phyloP scores from a whole-genome alignment of 2,329 filamentous ascomycete species.

The Ophiocordyceps camponoti-leonardi region DNA sequence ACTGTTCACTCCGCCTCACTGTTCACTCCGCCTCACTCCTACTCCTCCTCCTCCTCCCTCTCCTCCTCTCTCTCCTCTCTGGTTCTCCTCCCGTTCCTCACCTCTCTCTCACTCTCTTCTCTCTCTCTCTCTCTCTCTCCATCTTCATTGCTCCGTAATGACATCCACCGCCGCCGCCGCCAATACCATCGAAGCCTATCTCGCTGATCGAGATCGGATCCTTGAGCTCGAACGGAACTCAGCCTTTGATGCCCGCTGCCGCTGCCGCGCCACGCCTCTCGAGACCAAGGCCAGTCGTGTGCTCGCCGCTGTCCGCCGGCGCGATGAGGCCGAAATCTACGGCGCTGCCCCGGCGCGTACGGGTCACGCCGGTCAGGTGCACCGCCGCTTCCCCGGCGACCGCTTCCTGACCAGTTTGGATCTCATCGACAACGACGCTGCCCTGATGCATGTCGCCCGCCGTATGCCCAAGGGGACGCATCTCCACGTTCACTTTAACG shows the following conservation, averaged over 20 bases:
- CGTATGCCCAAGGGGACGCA: conserved; percentile 55
- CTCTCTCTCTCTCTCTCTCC: no score
- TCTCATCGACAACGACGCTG: conserved; percentile 32
- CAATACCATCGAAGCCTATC: neutral
- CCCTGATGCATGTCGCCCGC: conserved; percentile 36
- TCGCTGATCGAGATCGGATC: neutral
- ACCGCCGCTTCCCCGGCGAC: conserved; percentile 29
- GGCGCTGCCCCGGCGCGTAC: conserved; percentile 10
- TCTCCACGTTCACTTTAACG: conserved; percentile 63
- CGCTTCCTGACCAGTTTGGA: conserved; percentile 40
- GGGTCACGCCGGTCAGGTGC: conserved; percentile 25
- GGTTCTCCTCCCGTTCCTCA: neutral
- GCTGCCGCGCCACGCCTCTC: conserved; percentile 11
- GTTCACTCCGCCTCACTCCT: neutral
- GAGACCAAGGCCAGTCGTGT: conserved; percentile 22
- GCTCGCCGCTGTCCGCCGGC: conserved; percentile 17
- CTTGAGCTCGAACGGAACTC: conserved; percentile 15
- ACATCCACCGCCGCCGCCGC: neutral
- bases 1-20: neutral
- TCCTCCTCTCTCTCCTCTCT: neutral
- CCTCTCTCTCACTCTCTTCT: neutral
- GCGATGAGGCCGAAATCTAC: conserved; percentile 21
- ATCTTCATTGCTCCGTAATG: neutral
- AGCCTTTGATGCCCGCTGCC: conserved; percentile 23
- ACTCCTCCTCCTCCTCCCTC: neutral